Percentiles rank a stretch among this genome's conserved stretches.
These are phyloP conservation scores for Paecilomyces niveus DNA, from an alignment of 2,329 filamentous ascomycete genomes.

Conservation along the genomic window DNA sequence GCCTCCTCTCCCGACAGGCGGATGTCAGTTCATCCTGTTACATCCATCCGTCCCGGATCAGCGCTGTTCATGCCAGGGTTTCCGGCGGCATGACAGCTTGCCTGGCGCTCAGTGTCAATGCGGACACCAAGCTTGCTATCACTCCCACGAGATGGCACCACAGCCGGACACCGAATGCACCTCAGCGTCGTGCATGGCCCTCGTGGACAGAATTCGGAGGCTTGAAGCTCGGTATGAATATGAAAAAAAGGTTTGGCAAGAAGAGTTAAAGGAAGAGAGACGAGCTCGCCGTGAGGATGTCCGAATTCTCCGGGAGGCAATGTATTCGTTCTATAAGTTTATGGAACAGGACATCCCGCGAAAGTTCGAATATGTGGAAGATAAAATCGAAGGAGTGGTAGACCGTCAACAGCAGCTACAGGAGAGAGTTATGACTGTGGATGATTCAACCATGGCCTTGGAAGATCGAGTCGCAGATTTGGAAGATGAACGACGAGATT, in stretches of 20 bases:
- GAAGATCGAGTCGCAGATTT: conserved; percentile 15
- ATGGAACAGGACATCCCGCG: conserved; percentile 19
- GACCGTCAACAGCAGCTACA: conserved; percentile 18
- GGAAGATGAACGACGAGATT: conserved; percentile 6
- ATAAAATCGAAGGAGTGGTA: conserved; percentile 16
- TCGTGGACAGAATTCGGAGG: conserved; percentile 16
- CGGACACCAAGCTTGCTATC: conserved; percentile 42
- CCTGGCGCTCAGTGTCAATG: conserved; percentile 39
- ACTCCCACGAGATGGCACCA: conserved; percentile 16
- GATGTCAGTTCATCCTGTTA: conserved; percentile 22
- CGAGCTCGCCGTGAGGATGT: conserved; percentile 19
- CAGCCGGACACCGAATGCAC: conserved; percentile 3
- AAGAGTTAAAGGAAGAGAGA: conserved; percentile 15
- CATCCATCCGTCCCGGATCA: conserved; percentile 20
- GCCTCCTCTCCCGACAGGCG: conserved; percentile 19
- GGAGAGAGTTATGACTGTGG: conserved; percentile 17
- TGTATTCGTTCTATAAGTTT: conserved; percentile 19
- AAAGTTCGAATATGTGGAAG: conserved; percentile 18
- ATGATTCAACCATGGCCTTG: conserved; percentile 17
- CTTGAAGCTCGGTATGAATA: conserved; percentile 17
- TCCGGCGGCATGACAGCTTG: conserved; percentile 25
- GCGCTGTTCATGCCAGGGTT: conserved; percentile 40
- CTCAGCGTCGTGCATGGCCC: conserved; percentile 3
- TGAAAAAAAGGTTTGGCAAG: conserved; percentile 15
- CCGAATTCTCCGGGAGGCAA: conserved; percentile 19